Conservation (phyloP, 2,329 filamentous ascomycete genomes). For the Thielaviopsis musarum region DNA sequence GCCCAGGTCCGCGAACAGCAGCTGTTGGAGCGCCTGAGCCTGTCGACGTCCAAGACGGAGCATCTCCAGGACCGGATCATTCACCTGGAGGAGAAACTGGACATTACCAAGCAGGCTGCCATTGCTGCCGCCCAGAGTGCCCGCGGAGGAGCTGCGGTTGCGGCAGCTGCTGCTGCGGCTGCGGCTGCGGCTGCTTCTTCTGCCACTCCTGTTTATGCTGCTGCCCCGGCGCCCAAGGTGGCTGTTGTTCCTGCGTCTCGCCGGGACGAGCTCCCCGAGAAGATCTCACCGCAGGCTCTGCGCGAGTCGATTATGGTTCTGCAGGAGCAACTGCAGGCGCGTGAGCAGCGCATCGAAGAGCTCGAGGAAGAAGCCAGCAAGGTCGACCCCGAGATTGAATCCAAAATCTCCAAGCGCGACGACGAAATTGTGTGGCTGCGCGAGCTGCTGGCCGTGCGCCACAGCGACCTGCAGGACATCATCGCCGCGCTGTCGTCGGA, state of each 20-base stretch:
- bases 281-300: slow-evolving; percentile 84
- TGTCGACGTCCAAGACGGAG: slow-evolving; percentile 70
- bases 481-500: slow-evolving; percentile 58
- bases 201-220: background rate
- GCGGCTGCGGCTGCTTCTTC: slow-evolving; percentile 10
- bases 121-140: slow-evolving; percentile 66
- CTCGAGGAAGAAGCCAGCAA: slow-evolving; percentile 56
- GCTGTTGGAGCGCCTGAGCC: slow-evolving; percentile 60
- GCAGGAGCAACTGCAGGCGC: slow-evolving; percentile 90
- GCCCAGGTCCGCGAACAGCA: slow-evolving; percentile 64
- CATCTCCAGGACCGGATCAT: slow-evolving; percentile 72
- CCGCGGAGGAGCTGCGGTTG: slow-evolving; percentile 32
- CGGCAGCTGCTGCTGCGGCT: slow-evolving; percentile 13
- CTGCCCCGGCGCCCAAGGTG: slow-evolving; percentile 15
- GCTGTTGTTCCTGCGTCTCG: slow-evolving; percentile 22
- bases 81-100: slow-evolving; percentile 78
- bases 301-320: slow-evolving; percentile 92
- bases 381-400: slow-evolving; percentile 58
- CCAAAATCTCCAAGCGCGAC: slow-evolving; percentile 77
- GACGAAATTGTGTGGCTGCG: slow-evolving; percentile 91
- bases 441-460: slow-evolving; percentile 76
- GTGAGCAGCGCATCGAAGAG: slow-evolving; percentile 76
- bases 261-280: slow-evolving; percentile 47
- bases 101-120: slow-evolving; percentile 77
- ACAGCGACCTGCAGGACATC: slow-evolving; percentile 84